Evolutionary conservation across 2,329 filamentous ascomycete genomes (phyloP), one percentile per base, ranked within the genome.

Genomic region (Karstenula rhodostoma): DNA sequence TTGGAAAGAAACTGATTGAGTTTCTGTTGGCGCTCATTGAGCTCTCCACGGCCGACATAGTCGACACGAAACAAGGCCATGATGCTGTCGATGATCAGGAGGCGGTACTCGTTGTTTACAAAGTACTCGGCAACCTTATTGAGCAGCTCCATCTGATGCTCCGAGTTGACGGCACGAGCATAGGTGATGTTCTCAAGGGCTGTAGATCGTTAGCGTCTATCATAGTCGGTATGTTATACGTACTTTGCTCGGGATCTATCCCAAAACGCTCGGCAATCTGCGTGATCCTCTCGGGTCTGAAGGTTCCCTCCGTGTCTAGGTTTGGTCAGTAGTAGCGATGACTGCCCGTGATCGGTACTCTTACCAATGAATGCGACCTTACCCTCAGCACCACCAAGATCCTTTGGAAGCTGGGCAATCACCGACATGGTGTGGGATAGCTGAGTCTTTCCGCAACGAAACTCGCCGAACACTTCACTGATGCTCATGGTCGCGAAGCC

Each of bases 401-500:
- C 85, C 70, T 81, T 84, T 17, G 84, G 84, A 43, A 85, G 76
- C 69, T 85, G 86, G 33, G 87, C 86, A 56, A 89, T 83, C 37
- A 90, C 88, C 44, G 87, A 86, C 82, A 90, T 86, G 5, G 89
- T 91, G 72, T 90, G 89, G 4, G 86, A 87, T 29, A 91, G 79
- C 72, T 91, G 89, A 19, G 88, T 90, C 78, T 91, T 91, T 60
- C 89, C 88, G 72, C 88, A 90, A 64, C 86, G 82, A 66, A 84
- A 88, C 68, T 88, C 86, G 62, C 86, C 86, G 73, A 84, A 88
- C 27, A 87, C 83, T 69, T 88, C 88, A 65, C 85, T 90, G 72
- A 90, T 89, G 69, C 87, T 89, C 85, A 88, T 87, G 46, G 87
- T 90, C 73, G 90, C 87, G 66, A 90, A 90, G 25, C 88, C 88